Base-by-base conservation (phyloP, 1,139 yeast genomes). In the Sugiyamaella xylanicola region DNA sequence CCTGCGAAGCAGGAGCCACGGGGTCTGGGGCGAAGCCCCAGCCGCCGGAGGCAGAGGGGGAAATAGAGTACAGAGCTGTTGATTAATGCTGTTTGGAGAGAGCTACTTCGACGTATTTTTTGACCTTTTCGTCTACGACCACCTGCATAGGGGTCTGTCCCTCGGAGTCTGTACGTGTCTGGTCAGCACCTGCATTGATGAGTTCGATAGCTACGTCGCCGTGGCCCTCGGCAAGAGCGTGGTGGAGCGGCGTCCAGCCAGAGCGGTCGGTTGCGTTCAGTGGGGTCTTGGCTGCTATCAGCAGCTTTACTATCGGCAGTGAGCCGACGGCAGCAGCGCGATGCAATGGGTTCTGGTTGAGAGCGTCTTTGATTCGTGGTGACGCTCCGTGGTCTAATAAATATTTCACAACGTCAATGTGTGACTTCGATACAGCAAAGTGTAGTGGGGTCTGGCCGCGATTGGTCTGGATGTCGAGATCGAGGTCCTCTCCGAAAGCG, bases 181-280 rank as follows among this genome's bases (percentile, higher is more conserved):
- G 59, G 64, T 87, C 90, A 0, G 96, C 97, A 0, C 95, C 95
- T 27, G 77, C 74, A 47, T 78, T 76, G 4, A 85, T 82, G 50
- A 92, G 73, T 42, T 75, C 65, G 1, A 83, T 77, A 0, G 88
- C 96, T 7, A 83, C 82, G 57, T 89, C 97, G 1, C 86, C 92
- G 66, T 86, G 86, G 0, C 97, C 97, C 69, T 92, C 99, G 0
- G 97, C 93, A 54, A 87, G 73, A 0, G 98, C 97, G 70, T 90
- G 96, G 69, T 90, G 96, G 62, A 92, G 70, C 0, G 96, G 84
- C 0, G 96, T 87, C 92, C 95, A 89, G 0, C 96, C 95, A 52
- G 80, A 78, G 17, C 65, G 64, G 67, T 92, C 98, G 43, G 81
- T 79, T 3, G 84, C 77, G 65, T 90, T 88, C 25, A 91, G 68